Conservation (phyloP, 257 asterid genomes). For the Buddleja alternifolia region DNA sequence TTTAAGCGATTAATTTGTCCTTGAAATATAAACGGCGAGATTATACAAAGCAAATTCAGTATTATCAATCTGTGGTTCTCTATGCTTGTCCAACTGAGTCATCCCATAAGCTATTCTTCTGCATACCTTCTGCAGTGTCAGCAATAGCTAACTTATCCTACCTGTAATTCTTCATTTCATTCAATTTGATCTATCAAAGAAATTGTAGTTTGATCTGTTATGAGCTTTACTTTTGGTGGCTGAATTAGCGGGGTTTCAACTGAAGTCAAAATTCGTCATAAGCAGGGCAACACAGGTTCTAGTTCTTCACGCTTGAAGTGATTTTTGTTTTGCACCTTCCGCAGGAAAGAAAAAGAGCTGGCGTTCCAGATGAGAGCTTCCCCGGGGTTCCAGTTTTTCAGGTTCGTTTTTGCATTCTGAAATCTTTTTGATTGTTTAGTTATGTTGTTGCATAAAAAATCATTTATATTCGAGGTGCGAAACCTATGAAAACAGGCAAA, state of each 20-base stretch:
- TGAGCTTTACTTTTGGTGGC: constrained; percentile 1
- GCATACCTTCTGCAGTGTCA: constrained; percentile 9
- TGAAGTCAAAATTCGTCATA: not conserved
- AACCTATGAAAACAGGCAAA: not conserved
- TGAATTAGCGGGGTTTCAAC: not conserved
- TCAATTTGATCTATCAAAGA: constrained; percentile 6
- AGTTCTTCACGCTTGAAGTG: not conserved
- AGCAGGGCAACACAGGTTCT: not conserved
- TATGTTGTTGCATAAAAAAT: not conserved
- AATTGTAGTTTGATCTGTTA: not conserved
- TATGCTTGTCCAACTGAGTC: not conserved
- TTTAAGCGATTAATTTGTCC: not conserved
- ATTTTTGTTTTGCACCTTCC: constrained; percentile 22
- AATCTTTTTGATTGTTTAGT: not conserved
- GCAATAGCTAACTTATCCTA: not conserved
- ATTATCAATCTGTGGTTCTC: not conserved
- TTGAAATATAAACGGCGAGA: not conserved
- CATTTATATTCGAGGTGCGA: not conserved
- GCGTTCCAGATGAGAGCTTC: constrained; percentile 61
- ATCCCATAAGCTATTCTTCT: not conserved
- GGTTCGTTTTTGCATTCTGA: constrained; percentile 43
- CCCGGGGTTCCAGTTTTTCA: constrained; percentile 94
- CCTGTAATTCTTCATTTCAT: not conserved
- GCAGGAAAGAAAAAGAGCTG: constrained; percentile 67
- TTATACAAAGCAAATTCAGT: constrained; percentile 3